Base-by-base conservation (phyloP, 140 eudicot genomes). In the Ambrosia hybrid region DNA sequence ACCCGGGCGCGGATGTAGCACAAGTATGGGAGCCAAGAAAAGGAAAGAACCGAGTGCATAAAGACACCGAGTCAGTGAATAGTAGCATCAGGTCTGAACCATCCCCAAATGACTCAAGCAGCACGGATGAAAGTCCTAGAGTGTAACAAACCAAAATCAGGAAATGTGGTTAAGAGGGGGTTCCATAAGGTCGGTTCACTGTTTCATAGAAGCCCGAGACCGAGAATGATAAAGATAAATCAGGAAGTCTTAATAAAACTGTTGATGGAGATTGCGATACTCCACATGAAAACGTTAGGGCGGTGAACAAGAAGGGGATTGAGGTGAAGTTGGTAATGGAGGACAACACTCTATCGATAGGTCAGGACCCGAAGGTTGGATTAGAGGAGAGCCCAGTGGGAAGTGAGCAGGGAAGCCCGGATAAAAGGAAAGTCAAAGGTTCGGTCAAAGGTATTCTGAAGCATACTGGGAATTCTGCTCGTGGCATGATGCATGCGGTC, bases 1-100 rank as follows among this genome's bases (percentile, higher is more conserved):
- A 70, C 51, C 98, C 98, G 4, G 98, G 98, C 12, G 81, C 86
- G 58, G 96, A 89, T 46, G 84, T 87, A 33, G 65, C 92, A 46
- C 90, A 81, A 76, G 83, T 86, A 37, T 87, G 96, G 98, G 96
- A 92, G 74, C 87, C 88, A 17, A 81, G 95, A 68, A 89, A 92
- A 64, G 95, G 88, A 51, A 89, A 82, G 68, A 80, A 79, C 48
- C 69, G 86, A 57, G 75, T 59, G 39, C 34, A 39, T 16, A 86
- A 78, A 56, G 68, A 58, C 5, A 69, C 73, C 6, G 84, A 80
- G 36, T 51, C 73, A 1, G 46, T 48, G 34, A 69, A 63, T 16
- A 67, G 86, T 76, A 72, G 77, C 84, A 45, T 38, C 58, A 12
- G 64, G 53, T 41, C 79, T 14, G 83, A 78, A 59, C 56, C 80